Conservation (phyloP, 2,329 filamentous ascomycete species). For the Aspergillus oerlinghausenensis region DNA sequence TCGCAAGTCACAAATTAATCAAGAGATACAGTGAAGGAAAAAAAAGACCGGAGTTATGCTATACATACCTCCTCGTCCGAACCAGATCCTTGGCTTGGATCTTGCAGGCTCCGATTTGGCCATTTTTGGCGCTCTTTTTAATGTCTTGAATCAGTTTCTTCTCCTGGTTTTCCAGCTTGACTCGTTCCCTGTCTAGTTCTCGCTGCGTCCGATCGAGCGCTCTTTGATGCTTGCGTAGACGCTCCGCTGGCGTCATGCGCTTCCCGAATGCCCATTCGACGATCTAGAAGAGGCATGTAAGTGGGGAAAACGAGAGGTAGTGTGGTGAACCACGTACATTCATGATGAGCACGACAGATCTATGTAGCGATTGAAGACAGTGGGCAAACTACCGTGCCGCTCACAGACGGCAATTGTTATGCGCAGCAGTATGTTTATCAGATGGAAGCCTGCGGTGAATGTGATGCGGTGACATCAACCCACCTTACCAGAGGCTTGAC, state of each 20-base stretch:
- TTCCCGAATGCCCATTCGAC: constrained; percentile 99
- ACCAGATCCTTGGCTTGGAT: constrained; percentile 98
- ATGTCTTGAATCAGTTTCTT: constrained; percentile 95
- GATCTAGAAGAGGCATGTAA: constrained; percentile 56
- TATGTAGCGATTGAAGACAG: not conserved
- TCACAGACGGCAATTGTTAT: not conserved
- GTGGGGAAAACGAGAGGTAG: constrained; percentile 5
- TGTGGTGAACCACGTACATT: constrained; percentile 7
- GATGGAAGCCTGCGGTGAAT: not conserved
- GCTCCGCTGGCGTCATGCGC: constrained; percentile 87
- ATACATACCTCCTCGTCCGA: constrained; percentile 68
- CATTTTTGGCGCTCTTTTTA: constrained; percentile 97
- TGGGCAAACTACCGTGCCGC: not conserved
- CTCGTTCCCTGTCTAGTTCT: constrained; percentile 88
- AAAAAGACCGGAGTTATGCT: not conserved
- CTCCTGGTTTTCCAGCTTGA: constrained; percentile 97
- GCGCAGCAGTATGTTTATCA: not conserved
- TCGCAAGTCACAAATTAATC: not conserved
- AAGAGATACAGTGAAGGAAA: not conserved
- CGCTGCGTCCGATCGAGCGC: constrained; percentile 96
- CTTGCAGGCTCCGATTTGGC: constrained; percentile 96
- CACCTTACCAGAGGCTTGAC: not conserved
- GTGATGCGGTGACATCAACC: constrained; percentile 5
- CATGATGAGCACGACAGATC: constrained; percentile 2
- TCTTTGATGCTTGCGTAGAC: constrained; percentile 71